Evolutionary conservation across 306 rosid genomes (phyloP).

Genomic region (Geum urbanum): DNA sequence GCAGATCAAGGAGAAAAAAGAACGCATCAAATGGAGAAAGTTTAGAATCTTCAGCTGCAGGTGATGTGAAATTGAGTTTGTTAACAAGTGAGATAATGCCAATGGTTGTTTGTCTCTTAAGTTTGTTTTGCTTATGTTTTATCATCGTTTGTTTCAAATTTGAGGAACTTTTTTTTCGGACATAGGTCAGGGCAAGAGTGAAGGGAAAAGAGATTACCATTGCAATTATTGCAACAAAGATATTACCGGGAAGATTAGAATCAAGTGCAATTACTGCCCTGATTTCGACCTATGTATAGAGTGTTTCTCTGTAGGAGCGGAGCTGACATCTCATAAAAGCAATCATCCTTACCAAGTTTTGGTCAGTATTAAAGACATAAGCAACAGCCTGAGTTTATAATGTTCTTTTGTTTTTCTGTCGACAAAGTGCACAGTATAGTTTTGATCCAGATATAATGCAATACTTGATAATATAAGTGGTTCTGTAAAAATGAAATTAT

Average conservation of each 20-base stretch:
- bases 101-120: slow-evolving; percentile 1
- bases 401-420: neutral
- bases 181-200: slow-evolving; percentile 78
- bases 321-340: slow-evolving; percentile 85
- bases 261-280: slow-evolving; percentile 85
- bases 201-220: slow-evolving; percentile 86
- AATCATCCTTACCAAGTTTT: slow-evolving; percentile 86
- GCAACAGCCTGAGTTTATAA: neutral
- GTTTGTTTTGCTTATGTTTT: neutral
- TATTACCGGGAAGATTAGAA: slow-evolving; percentile 88
- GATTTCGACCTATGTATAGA: slow-evolving; percentile 96
- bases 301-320: slow-evolving; percentile 96
- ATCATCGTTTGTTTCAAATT: neutral
- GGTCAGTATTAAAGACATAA: slow-evolving; percentile 47
- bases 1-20: slow-evolving; percentile 96
- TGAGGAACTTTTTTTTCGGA: slow-evolving; percentile 16
- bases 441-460: neutral
- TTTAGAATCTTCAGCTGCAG: slow-evolving; percentile 72
- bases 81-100: neutral
- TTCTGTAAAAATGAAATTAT: neutral
- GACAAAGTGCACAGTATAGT: slow-evolving; percentile 10
- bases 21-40: slow-evolving; percentile 79
- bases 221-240: slow-evolving; percentile 98
- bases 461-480: neutral
- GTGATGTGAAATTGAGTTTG: slow-evolving; percentile 26